These are phyloP conservation scores for Rehmannia glutinosa DNA, from an alignment of 257 asterid genomes.

Conservation along the genomic window DNA sequence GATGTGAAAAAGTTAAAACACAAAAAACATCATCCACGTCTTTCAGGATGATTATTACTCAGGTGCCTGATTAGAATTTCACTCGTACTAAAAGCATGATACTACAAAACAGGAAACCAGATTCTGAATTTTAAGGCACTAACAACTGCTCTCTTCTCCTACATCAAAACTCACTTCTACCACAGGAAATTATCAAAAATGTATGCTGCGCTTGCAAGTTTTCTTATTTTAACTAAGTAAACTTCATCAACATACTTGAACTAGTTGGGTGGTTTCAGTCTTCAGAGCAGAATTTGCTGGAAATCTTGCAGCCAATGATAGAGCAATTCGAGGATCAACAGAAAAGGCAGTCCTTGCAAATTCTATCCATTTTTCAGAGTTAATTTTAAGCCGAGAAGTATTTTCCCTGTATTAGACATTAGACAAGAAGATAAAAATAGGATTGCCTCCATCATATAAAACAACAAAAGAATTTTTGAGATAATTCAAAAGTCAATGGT, in stretches of 20 bases:
- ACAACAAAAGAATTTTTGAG: neutral
- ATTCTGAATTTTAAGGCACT: neutral
- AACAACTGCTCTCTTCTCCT: slow-evolving; percentile 6
- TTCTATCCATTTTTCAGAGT: slow-evolving; percentile 89
- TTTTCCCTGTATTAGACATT: slow-evolving; percentile 56
- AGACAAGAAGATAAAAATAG: slow-evolving; percentile 20
- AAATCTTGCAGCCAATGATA: slow-evolving; percentile 83
- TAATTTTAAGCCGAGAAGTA: slow-evolving; percentile 64
- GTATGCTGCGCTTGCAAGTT: slow-evolving; percentile 18
- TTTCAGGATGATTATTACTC: neutral
- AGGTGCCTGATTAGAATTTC: neutral
- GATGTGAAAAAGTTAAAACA: slow-evolving; percentile 9
- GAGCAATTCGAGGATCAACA: slow-evolving; percentile 89
- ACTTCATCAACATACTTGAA: slow-evolving; percentile 58
- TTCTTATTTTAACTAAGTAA: slow-evolving; percentile 11
- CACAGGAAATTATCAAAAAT: neutral
- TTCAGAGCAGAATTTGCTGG: slow-evolving; percentile 83
- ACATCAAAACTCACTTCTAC: neutral
- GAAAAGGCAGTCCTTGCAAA: slow-evolving; percentile 80
- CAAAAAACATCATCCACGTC: slow-evolving; percentile 5
- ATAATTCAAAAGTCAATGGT: slow-evolving; percentile 15
- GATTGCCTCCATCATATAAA: slow-evolving; percentile 12
- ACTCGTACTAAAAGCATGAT: neutral
- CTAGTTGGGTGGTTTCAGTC: slow-evolving; percentile 76
- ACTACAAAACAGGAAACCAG: neutral